Base-by-base conservation (phyloP, 306 rosid genomes). In the Vigna reflexopilosa region DNA sequence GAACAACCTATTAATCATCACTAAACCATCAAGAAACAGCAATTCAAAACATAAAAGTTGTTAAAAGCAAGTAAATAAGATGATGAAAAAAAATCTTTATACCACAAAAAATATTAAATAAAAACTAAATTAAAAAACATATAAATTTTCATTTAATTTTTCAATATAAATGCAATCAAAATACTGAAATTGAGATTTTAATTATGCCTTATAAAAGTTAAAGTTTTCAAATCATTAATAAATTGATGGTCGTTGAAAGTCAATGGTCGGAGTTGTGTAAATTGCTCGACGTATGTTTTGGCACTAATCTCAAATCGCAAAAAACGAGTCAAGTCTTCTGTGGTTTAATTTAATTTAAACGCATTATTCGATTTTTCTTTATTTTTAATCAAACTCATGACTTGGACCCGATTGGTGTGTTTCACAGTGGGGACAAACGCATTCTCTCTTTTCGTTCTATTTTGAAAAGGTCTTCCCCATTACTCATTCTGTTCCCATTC, bases 301-400 rank as follows among this genome's bases (percentile, higher is more conserved):
- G 68, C 19, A 59, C 1, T 1, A 28, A 61, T 32, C 6, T 7
- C 22, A 62, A 62, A 26, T 24, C 44, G 11, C 3, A 32, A 32
- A 32, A 32, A 16, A 62, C 22, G 45, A 62, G 68, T 62, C 68
- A 62, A 62, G 45, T 62, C 45, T 62, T 62, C 3, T 6, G 17
- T 30, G 17, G 6, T 32, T 32, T 62, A 34, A 2, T 32, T 32
- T 62, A 34, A 1, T 32, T 32, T 62, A 34, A 7, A 15, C 7
- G 13, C 3, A 34, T 62, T 14, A 28, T 59, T 26, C 4, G 44
- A 7, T 15, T 61, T 61, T 30, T 15, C 4, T 2, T 45, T 12
- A 16, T 16, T 62, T 20, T 34, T 44, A 32, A 62, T 28, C 2
- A 38, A 64, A 61, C 47, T 9, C 47, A 12, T 28, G 70, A 34